Evolutionary conservation across 805 yeast species (phyloP), one percentile per base, ranked within the genome.

Genomic region (Starmerella powellii): DNA sequence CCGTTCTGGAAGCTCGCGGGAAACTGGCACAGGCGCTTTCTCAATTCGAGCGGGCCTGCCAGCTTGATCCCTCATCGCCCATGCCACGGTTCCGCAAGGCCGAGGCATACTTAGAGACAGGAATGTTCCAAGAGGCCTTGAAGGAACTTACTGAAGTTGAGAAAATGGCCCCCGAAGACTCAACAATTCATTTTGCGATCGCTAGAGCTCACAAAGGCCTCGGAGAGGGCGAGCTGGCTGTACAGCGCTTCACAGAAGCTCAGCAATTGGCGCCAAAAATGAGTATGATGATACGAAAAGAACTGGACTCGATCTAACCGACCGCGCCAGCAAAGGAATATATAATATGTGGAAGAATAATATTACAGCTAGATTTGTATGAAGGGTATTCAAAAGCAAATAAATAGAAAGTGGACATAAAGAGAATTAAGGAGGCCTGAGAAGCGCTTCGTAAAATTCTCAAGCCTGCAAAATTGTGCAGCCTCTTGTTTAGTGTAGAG

Each of bases 81-180:
- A 67, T 88, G 46, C 88, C 96, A 4, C 66, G 85, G 27, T 91
- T 83, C 66, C 85, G 86, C 55, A 81, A 80, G 60, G 95, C 95
- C 0, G 91, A 88, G 53, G 64, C 82, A 16, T 64, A 86, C 37
- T 77, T 82, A 49, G 64, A 80, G 3, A 67, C 83, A 71, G 80
- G 78, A 46, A 72, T 75, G 46, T 85, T 75, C 56, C 73, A 73
- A 20, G 75, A 71, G 39, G 93, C 97, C 0, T 63, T 86, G 44
- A 70, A 68, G 30, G 82, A 77, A 56, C 81, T 91, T 56, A 86
- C 82, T 55, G 67, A 70, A 36, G 70, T 91, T 41, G 74, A 73
- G 49, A 72, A 74, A 21, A 62, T 84, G 41, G 95, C 94, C 0
- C 96, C 98, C 0, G 94, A 88, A 59, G 97, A 88, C 58, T 94